Percentiles rank a stretch among this genome's conserved stretches.
phyloP scores from a whole-genome alignment of 768 basidiomycete genomes.

The Arthromyces matolae region DNA sequence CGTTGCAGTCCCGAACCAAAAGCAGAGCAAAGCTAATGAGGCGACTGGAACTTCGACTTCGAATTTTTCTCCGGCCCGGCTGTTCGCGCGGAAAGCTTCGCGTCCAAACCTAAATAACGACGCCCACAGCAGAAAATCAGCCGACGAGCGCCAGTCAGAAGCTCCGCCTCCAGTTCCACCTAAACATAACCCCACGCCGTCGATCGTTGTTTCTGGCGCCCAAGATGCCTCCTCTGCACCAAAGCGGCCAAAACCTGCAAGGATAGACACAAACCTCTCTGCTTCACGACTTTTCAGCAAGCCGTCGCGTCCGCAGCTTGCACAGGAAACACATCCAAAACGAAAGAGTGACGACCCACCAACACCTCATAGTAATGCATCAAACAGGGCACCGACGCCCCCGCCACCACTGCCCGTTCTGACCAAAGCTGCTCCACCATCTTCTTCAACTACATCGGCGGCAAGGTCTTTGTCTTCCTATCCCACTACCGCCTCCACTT shows the following conservation, averaged over 20 bases:
- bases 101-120: slow-evolving; percentile 5
- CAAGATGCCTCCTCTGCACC: not conserved
- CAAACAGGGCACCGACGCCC: not conserved
- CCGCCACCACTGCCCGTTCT: slow-evolving; percentile 8
- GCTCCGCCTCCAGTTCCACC: not conserved
- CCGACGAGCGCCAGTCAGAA: not conserved
- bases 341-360: slow-evolving; percentile 1
- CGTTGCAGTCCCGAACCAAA: not conserved
- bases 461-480: not conserved
- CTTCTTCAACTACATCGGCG: not conserved
- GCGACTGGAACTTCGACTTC: no score
- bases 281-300: slow-evolving; percentile 9
- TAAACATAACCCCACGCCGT: slow-evolving; percentile 3
- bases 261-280: slow-evolving; percentile 6
- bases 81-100: slow-evolving; percentile 11
- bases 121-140: not conserved
- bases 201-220: slow-evolving; percentile 1
- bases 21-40: not conserved
- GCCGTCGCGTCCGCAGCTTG: slow-evolving; percentile 7
- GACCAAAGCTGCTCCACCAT: not conserved
- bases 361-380: not conserved
- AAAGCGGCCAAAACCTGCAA: slow-evolving; percentile 3
- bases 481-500: not conserved
- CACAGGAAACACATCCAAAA: not conserved
- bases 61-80: slow-evolving; percentile 2